These are phyloP conservation scores for Lachancea kluyveri DNA, from an alignment of 805 yeast genomes.

Conservation along the genomic window DNA sequence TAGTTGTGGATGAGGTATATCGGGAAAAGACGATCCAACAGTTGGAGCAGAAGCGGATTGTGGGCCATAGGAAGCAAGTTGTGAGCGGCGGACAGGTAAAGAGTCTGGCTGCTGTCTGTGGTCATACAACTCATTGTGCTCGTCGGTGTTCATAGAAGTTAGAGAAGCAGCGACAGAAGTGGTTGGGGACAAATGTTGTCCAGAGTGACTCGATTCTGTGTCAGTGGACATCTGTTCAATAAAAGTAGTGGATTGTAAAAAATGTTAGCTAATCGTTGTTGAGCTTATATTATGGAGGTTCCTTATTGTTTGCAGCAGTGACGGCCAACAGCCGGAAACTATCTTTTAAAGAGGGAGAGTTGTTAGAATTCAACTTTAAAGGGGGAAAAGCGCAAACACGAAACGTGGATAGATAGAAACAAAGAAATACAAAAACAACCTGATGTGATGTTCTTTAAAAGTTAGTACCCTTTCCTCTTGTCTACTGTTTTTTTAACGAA, in stretches of 20 bases:
- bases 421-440: too few relatives aligned
- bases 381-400: neutral
- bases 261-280: too few relatives aligned
- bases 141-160: slow-evolving; percentile 35
- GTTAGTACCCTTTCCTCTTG: too few relatives aligned
- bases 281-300: slow-evolving; percentile 4
- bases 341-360: neutral
- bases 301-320: neutral
- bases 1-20: too few relatives aligned
- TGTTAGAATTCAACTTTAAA: slow-evolving; percentile 1
- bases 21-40: too few relatives aligned
- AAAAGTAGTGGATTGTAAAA: neutral
- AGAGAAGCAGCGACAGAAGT: slow-evolving; percentile 25
- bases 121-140: slow-evolving; percentile 37
- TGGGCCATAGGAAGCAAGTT: too few relatives aligned
- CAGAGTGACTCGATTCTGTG: slow-evolving; percentile 5
- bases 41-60: too few relatives aligned
- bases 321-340: neutral
- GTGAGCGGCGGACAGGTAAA: slow-evolving; percentile 6
- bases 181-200: slow-evolving; percentile 16
- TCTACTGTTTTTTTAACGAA: too few relatives aligned
- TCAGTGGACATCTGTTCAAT: slow-evolving; percentile 5
- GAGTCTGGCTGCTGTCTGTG: slow-evolving; percentile 43
- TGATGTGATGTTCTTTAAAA: too few relatives aligned
- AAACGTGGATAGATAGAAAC: neutral